These are phyloP conservation scores for Chlamydomonas schloesseri DNA, from an alignment of 139 green algal species.

Conservation along the genomic window DNA sequence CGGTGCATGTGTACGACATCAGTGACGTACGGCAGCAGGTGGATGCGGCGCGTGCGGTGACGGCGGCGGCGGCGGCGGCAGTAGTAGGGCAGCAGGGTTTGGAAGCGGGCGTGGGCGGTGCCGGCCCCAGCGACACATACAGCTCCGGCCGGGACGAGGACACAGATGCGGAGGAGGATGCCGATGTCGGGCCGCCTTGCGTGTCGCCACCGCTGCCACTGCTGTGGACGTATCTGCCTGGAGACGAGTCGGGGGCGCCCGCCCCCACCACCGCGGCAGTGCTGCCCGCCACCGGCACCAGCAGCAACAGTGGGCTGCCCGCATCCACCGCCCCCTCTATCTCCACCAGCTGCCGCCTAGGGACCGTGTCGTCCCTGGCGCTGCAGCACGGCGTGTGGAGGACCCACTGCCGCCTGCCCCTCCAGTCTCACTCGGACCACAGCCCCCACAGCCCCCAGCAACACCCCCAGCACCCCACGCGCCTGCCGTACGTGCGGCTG, in stretches of 20 bases:
- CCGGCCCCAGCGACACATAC: too few species aligned
- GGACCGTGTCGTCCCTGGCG: not conserved
- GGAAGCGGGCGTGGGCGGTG: too few species aligned
- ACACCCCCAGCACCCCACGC: too few species aligned
- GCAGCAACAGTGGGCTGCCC: too few species aligned
- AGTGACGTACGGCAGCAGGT: not conserved
- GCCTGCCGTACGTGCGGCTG: constrained; percentile 37
- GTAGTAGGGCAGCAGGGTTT: not conserved
- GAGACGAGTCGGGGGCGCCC: not conserved
- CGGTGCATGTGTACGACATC: constrained; percentile 28
- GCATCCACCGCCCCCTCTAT: too few species aligned
- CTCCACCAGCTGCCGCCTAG: too few species aligned
- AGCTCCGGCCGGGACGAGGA: not conserved
- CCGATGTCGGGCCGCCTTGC: not conserved
- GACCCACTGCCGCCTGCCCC: not conserved
- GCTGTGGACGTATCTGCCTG: constrained; percentile 13
- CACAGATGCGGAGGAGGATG: not conserved
- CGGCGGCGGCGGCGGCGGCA: not conserved
- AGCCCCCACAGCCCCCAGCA: too few species aligned
- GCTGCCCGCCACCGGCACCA: too few species aligned
- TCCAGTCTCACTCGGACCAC: too few species aligned
- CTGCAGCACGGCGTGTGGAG: constrained; percentile 25
- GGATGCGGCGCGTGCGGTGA: not conserved
- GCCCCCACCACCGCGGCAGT: too few species aligned
- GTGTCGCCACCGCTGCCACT: not conserved